Evolutionary conservation across 1,284 basidiomycete species (phyloP), one percentile per base, ranked within the genome.

Genomic region (Microbotryum violaceum): DNA sequence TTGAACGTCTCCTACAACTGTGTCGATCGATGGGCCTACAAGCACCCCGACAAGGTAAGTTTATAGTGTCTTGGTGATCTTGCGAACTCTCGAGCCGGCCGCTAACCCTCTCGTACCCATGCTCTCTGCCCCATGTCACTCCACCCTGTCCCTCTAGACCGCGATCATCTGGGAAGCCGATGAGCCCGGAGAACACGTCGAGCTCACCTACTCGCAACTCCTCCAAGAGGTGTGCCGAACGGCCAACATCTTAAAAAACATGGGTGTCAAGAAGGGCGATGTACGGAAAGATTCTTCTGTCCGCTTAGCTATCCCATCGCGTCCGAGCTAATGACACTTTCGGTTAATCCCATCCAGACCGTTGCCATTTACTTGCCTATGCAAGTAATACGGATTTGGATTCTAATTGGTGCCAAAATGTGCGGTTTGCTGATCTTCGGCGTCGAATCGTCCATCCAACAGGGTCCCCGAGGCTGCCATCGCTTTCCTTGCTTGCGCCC

Each of bases 151-250:
- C 83, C 33, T 55, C 6, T 62, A 79, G 87, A 84, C 86, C 27
- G 94, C 94, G 53, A 96, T 98, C 79, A 94, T 98, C 78, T 98
- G 94, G 80, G 94, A 98, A 77, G 93, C 91, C 4, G 96, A 98
- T 72, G 94, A 97, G 77, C 89, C 92, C 1, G 84, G 82, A 60
- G 82, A 91, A 66, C 87, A 89, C 60, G 76, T 83, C 65, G 81
- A 87, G 63, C 82, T 97, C 74, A 81, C 85, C 49, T 97, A 90
- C 75, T 80, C 82, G 21, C 84, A 97, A 76, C 87, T 98, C 63
- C 83, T 97, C 61, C 85, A 84, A 66, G 89, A 97, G 76, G 91
- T 96, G 49, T 94, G 84, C 78, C 80, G 83, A 62, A 77, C 96
- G 62, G 94, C 94, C 63, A 97, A 97, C 71, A 90, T 96, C 23